Base-by-base conservation (phyloP, 2,329 filamentous ascomycete genomes). In the Colletotrichum tamarilloi region DNA sequence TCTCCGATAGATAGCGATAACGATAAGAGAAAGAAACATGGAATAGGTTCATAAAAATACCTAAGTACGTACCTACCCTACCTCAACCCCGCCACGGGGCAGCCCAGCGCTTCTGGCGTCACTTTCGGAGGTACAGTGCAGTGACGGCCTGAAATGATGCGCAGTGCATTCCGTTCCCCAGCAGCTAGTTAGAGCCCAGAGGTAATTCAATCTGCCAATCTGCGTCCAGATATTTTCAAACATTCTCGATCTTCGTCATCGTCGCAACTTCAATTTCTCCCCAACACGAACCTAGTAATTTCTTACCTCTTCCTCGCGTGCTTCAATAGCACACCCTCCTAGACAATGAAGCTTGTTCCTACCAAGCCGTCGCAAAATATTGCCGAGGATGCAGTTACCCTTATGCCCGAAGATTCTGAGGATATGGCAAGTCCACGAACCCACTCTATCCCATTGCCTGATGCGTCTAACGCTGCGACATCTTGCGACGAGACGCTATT, bases 341-440 rank as follows among this genome's bases (percentile, higher is more conserved):
- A 32, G 9, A 12, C 4, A 32, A 64, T 85, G 84, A 85, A 85
- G 80, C 78, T 85, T 64, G 77, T 84, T 64, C 79, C 81, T 55
- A 81, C 82, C 63, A 81, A 81, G 73, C 76, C 82, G 59, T 80
- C 82, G 65, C 81, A 82, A 56, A 79, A 80, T n/a, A 76, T 83
- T 60, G 81, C 82, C 78, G 83, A 84, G 69, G 82, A 85, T 77
- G 80, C 81, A 32, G 79, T 86, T 64, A 84, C 83, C 52, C 81
- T 86, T 24, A 77, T 85, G 7, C 83, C 84, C 65, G 85, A 86
- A 67, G 84, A 86, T 76, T 81, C 84, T 52, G 84, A 86, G 77
- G 84, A 86, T 77, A 87, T 87, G 84, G 85, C 86, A 67, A 73
- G 82, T 62, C 14, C 6, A 4, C n/a, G 16, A 12, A 49, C 19